A percentile compares a stretch with the other conserved stretches of the same genome.
Evolutionary conservation across 768 basidiomycete genomes (phyloP).

Genomic region (Amanita phalloides): DNA sequence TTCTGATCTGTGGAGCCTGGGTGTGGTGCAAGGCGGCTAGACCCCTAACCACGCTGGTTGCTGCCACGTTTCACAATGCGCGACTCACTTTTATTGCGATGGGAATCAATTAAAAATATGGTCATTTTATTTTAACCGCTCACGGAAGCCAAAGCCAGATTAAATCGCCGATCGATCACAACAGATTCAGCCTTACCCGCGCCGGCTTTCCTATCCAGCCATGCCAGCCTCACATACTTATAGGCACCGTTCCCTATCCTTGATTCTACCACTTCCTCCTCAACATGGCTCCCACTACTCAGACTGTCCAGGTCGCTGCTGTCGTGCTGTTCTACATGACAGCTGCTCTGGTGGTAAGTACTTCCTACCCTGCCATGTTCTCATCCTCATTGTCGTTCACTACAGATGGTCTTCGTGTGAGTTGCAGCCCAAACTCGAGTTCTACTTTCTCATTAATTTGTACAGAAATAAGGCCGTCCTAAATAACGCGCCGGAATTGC

Average conservation of each 20-base stretch:
- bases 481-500: constrained; percentile 53
- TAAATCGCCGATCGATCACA: no score
- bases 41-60: no score
- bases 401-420: constrained; percentile 44
- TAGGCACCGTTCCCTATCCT: not conserved
- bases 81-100: no score
- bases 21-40: no score
- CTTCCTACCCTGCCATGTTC: not conserved
- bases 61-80: no score
- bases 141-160: no score
- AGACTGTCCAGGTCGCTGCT: constrained; percentile 44
- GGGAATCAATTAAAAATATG: no score
- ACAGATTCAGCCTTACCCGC: no score
- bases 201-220: no score
- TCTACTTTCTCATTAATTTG: constrained; percentile 5
- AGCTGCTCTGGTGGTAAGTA: constrained; percentile 60
- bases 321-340: constrained; percentile 75
- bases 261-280: not conserved
- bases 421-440: constrained; percentile 6
- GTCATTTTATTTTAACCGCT: no score
- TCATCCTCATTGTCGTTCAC: not conserved
- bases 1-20: not conserved
- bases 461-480: constrained; percentile 68
- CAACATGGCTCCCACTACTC: constrained; percentile 21
- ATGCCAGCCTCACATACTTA: not conserved